Base-by-base conservation (phyloP, 2,329 filamentous ascomycete genomes). In the Paracorniculantispora psalliotae region DNA sequence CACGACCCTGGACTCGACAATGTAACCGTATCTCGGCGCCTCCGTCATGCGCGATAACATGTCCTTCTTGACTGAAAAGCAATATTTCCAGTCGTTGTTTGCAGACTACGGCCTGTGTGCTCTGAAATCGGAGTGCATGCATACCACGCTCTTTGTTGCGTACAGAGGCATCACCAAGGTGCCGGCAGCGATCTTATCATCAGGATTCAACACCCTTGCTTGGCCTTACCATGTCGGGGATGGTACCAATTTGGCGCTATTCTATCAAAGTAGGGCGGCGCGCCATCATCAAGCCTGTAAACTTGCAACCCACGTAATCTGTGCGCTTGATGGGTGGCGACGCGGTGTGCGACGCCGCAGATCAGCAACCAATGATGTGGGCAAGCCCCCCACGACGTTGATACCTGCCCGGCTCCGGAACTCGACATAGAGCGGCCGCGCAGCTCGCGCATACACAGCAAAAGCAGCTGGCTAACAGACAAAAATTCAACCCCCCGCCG, bases 1-100 rank as follows among this genome's bases (percentile, higher is more conserved):
- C 41, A 13, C 26, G 39, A 35, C 19, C 52, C 41, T 39, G 21
- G 30, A 17, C 33, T 26, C 8, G 10, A 17, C 41, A 52, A 54
- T 55, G 43, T 19, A 48, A 37, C 43, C 26, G 53, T 26, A 54
- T 44, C 17, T 39, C 43, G 53, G 53, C 43, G 53, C 53, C 21
- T 48, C 43, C 43, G 53, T 37, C 39, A 46, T n/a, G 15, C 43
- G 21, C 51, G 39, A 44, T 44, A 17, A 9, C 30, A 15, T 47
- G 41, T 17, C n/a, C 15, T 48, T 10, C 13, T 21, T 26, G n/a
- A 21, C 41, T 37, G 52, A 12, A 13, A 28, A 8, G 12, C 37
- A 15, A 41, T 25, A 28, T 46, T 46, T 21, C 9, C 17, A 28
- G 25, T 10, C 17, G 41, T 21, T 35, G 13, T n/a, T n/a, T n/a